Evolutionary conservation across 768 basidiomycete species (phyloP).

Genomic region (Aureoboletus auriporus): DNA sequence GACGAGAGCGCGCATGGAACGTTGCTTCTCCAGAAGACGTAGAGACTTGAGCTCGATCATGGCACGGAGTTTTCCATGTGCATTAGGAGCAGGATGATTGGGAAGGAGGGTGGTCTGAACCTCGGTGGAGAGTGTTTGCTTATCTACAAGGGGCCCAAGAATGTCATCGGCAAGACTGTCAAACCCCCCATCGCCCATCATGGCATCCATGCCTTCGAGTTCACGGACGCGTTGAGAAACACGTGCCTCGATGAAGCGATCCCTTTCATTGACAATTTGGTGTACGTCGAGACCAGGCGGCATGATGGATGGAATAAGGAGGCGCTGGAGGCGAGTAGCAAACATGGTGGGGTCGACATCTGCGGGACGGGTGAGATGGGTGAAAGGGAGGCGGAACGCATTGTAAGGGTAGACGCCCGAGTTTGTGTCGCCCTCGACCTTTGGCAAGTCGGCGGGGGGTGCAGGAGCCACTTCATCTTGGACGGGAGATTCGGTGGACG

Average conservation of each 20-base stretch:
- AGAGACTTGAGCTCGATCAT: constrained; percentile 92
- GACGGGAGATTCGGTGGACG: constrained; percentile 31
- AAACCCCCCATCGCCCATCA: constrained; percentile 73
- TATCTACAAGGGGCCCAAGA: constrained; percentile 3
- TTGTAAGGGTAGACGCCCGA: constrained; percentile 92
- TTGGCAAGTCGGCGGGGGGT: constrained; percentile 58
- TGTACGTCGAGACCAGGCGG: constrained; percentile 91
- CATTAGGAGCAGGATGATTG: constrained; percentile 53
- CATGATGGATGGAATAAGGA: constrained; percentile 86
- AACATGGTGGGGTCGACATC: constrained; percentile 59
- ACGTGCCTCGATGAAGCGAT: constrained; percentile 85
- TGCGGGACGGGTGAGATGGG: constrained; percentile 65
- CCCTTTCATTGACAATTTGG: constrained; percentile 86
- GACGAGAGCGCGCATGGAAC: constrained; percentile 78
- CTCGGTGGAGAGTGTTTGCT: constrained; percentile 25
- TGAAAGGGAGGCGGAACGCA: constrained; percentile 80
- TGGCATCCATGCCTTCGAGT: constrained; percentile 74
- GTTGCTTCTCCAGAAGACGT: constrained; percentile 86
- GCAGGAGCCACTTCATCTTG: constrained; percentile 55
- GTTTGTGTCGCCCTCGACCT: constrained; percentile 75
- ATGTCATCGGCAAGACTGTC: constrained; percentile 45
- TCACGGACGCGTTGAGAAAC: constrained; percentile 87
- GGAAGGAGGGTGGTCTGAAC: neutral
- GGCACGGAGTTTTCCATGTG: constrained; percentile 82
- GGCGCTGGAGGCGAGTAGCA: constrained; percentile 71